phyloP scores from a whole-genome alignment of 2,329 filamentous ascomycete genomes.

The Alternaria triticina region DNA sequence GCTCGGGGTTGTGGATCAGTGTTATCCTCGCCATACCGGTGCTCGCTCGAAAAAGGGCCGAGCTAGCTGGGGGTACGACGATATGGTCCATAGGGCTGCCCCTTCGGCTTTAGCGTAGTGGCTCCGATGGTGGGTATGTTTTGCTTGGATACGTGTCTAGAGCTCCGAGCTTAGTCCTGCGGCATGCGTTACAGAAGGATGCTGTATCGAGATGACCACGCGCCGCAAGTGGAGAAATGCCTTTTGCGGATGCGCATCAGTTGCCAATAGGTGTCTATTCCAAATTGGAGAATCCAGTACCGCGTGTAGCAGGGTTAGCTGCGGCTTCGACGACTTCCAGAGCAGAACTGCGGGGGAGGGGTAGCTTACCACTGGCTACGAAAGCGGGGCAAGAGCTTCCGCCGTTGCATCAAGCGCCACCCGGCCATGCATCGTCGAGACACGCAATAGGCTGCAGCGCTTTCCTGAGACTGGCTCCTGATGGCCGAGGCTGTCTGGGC shows the following conservation, averaged over 20 bases:
- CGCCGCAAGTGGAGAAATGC: neutral
- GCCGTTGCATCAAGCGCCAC: conserved; percentile 32
- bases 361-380: conserved; percentile 35
- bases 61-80: conserved; percentile 14
- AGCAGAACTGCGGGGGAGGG: conserved; percentile 42
- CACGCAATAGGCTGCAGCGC: conserved; percentile 29
- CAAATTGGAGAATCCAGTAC: conserved; percentile 17
- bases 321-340: conserved; percentile 17
- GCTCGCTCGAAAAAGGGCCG: conserved; percentile 49
- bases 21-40: conserved; percentile 1
- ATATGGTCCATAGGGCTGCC: conserved; percentile 23
- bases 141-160: conserved; percentile 10
- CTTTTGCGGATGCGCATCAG: conserved; percentile 1
- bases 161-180: conserved; percentile 8
- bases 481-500: conserved; percentile 40
- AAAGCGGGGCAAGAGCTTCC: conserved; percentile 37
- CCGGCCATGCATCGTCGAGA: conserved; percentile 12
- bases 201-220: neutral
- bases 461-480: conserved; percentile 34
- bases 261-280: conserved; percentile 15
- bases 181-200: neutral
- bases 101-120: conserved; percentile 29
- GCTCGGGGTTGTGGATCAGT: conserved; percentile 2
- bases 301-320: conserved; percentile 18
- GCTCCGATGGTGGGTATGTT: conserved; percentile 16